Evolutionary conservation across 163 green algal species (phyloP).

Genomic region (Scenedesmus sp.): DNA sequence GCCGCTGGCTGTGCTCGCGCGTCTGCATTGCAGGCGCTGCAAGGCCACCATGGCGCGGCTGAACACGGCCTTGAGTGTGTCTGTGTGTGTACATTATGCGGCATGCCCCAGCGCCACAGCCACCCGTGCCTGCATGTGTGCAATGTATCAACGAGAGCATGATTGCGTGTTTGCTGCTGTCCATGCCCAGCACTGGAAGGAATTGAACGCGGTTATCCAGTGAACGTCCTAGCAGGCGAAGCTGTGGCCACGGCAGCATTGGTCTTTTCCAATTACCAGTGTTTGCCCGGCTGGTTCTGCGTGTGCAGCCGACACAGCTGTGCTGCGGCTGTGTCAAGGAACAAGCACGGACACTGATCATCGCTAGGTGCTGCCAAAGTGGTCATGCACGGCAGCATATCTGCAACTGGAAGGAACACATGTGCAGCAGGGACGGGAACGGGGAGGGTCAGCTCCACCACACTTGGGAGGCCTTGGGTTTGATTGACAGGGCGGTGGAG

Average conservation of each 20-base stretch:
- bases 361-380: too few species aligned
- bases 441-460: background rate
- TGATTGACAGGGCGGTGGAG: background rate
- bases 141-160: background rate
- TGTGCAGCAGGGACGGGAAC: too few species aligned
- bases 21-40: background rate
- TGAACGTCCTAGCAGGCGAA: too few species aligned
- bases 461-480: background rate
- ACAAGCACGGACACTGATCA: too few species aligned
- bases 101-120: background rate
- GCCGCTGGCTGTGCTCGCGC: background rate
- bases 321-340: too few species aligned
- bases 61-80: background rate
- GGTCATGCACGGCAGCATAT: background rate
- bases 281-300: too few species aligned
- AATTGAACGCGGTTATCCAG: too few species aligned
- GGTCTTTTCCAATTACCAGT: too few species aligned
- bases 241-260: too few species aligned
- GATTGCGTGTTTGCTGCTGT: background rate
- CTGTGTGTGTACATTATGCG: background rate
- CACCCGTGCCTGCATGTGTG: background rate
- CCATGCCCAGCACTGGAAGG: background rate
- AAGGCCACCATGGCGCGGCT: background rate
- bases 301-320: background rate
- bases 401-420: background rate